Base-by-base conservation (phyloP, 192 early-diverging fungal genomes). In the Pilobolus umbonatus region DNA sequence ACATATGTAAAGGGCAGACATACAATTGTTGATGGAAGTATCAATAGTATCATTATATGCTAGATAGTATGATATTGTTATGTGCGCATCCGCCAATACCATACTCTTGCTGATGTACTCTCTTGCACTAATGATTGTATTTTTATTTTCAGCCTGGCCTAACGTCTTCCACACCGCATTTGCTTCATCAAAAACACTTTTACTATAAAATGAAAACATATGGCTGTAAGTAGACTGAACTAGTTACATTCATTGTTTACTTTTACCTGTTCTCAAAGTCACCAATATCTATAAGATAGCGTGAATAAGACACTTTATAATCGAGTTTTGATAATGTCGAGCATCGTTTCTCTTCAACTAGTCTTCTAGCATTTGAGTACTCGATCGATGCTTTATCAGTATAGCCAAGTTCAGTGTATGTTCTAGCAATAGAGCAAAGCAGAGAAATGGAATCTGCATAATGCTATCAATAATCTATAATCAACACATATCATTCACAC, bases 371-470 rank as follows among this genome's bases (percentile, higher is more conserved):
- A 29, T 80, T 74, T 19, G 68, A 56, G 28, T 86, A 73, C 2
- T 83, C 79, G 15, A 73, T 54, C 12, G 78, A 80, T 5, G 86
- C 84, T 63, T 87, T 86, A 2, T 86, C 88, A 4, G 87, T 83
- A 65, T 92, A 90, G 8, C 90, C 90, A 8, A 92, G 50, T 15
- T 62, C 64, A 5, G 81, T 46, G 58, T 89, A 90, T 1, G 72
- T 74, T 14, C 71, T 51, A 12, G 77, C 80, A 28, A 91, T 79
- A 5, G 71, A 62, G 9, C 72, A 59, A 25, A 69, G 26, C 15
- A 48, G 22, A 28, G 61, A 44, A 44, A 44, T 28, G 14, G 46
- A 42, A 30, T 57, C 46, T 21, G n/a, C n/a, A n/a, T n/a, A n/a
- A n/a, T n/a, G n/a, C 32, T 31, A 52, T n/a, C n/a, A n/a, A n/a